A percentile compares a stretch with the other conserved stretches of the same genome.
These are phyloP conservation scores for Aspergillus sp. DNA, from an alignment of 2,329 filamentous ascomycete genomes.

Conservation along the genomic window DNA sequence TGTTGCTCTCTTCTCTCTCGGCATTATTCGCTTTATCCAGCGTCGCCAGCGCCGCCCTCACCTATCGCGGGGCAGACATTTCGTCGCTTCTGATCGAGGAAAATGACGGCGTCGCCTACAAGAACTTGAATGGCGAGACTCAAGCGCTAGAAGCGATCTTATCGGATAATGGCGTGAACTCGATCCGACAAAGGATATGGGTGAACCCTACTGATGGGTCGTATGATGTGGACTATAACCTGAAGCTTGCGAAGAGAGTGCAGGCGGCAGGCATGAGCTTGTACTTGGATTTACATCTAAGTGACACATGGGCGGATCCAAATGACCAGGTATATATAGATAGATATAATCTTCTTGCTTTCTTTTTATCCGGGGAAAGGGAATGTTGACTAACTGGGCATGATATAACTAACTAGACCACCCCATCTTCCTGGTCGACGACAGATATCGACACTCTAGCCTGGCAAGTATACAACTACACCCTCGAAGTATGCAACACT, in stretches of 20 bases:
- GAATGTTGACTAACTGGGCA: background rate
- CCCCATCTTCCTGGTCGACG: constrained; percentile 63
- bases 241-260: constrained; percentile 65
- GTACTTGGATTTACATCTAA: constrained; percentile 65
- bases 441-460: constrained; percentile 58
- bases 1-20: background rate
- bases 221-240: constrained; percentile 70
- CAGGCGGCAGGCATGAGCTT: constrained; percentile 62
- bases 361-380: too few relatives aligned
- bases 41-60: constrained; percentile 48
- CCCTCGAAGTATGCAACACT: constrained; percentile 59
- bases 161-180: constrained; percentile 63
- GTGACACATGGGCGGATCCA: constrained; percentile 72
- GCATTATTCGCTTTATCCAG: constrained; percentile 16
- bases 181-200: constrained; percentile 70
- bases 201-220: constrained; percentile 64
- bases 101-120: constrained; percentile 60
- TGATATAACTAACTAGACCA: constrained; percentile 34
- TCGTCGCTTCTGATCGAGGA: constrained; percentile 67
- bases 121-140: constrained; percentile 52
- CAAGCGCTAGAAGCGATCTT: constrained; percentile 65
- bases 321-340: constrained; percentile 52
- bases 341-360: background rate
- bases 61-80: constrained; percentile 69
- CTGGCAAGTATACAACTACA: constrained; percentile 69